Conservation (phyloP, 2,329 filamentous ascomycete species). For the Colletotrichum cuscutae region DNA sequence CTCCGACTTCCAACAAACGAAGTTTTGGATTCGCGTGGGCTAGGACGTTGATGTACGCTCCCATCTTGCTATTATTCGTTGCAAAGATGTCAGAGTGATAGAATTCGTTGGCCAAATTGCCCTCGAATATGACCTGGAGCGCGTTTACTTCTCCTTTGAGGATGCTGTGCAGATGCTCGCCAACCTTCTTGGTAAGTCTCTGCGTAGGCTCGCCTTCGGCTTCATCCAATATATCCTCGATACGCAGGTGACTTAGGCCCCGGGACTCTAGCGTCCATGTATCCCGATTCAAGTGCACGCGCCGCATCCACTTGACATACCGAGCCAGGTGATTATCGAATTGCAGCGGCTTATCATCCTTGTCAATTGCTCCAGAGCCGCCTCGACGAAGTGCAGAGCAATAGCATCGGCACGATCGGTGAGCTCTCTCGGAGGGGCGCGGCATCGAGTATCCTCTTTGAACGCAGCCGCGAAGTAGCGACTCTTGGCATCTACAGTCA, state of each 20-base stretch:
- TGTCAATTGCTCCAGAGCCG: neutral
- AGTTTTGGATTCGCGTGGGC: conserved; percentile 42
- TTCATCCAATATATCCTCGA: neutral
- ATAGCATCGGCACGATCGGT: conserved; percentile 10
- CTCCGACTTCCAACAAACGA: conserved; percentile 50
- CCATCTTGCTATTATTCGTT: neutral
- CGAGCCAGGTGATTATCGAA: neutral
- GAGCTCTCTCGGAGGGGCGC: neutral
- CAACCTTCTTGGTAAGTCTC: conserved; percentile 7
- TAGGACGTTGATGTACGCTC: conserved; percentile 20
- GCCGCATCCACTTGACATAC: conserved; percentile 13
- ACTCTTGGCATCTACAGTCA: neutral
- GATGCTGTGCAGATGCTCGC: neutral
- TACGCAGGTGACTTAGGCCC: neutral
- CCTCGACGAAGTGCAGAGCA: conserved; percentile 11
- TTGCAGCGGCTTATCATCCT: neutral
- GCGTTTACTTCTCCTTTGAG: conserved; percentile 8
- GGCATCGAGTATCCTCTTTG: neutral
- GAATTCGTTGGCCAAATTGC: conserved; percentile 6
- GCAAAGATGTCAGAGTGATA: neutral
- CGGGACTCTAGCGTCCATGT: neutral
- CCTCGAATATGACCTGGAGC: conserved; percentile 12
- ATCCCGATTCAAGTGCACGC: neutral
- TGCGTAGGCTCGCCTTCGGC: conserved; percentile 9
- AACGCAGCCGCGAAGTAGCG: neutral